Evolutionary conservation across 306 rosid genomes (phyloP).

Genomic region (Ormosia semicastrata): DNA sequence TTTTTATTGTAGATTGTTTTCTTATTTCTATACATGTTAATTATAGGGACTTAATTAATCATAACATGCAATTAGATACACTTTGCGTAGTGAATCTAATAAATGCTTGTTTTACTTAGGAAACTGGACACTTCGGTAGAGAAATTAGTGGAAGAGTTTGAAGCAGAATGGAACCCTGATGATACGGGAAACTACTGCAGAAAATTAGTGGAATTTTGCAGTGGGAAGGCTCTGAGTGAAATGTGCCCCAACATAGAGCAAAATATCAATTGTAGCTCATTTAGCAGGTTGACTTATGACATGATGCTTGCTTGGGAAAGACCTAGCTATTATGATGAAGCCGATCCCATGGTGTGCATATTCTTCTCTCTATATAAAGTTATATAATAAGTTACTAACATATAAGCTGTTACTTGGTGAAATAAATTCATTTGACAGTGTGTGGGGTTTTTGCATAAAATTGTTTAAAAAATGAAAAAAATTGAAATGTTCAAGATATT

Average conservation of each 20-base stretch:
- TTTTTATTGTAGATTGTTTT: neutral
- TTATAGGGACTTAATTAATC: neutral
- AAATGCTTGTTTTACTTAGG: conserved; percentile 29
- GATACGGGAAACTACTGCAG: conserved; percentile 46
- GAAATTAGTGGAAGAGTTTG: conserved; percentile 65
- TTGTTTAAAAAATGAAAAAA: neutral
- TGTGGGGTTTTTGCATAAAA: neutral
- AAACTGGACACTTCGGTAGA: conserved; percentile 50
- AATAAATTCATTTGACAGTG: neutral
- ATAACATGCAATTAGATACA: neutral
- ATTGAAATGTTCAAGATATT: neutral
- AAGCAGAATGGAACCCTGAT: conserved; percentile 57
- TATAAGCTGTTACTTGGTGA: neutral
- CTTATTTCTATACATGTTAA: neutral
- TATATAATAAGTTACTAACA: neutral
- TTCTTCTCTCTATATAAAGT: neutral
- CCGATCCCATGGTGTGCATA: conserved; percentile 35
- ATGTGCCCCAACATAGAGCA: conserved; percentile 44
- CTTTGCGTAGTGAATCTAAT: neutral
- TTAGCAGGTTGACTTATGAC: conserved; percentile 68
- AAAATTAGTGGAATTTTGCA: conserved; percentile 70
- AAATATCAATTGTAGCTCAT: conserved; percentile 57
- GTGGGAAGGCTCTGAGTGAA: conserved; percentile 52
- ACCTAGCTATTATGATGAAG: conserved; percentile 55
- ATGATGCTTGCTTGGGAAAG: conserved; percentile 93